phyloP scores from a whole-genome alignment of 164 flowering plant species.

The Magnolia changhungtana region DNA sequence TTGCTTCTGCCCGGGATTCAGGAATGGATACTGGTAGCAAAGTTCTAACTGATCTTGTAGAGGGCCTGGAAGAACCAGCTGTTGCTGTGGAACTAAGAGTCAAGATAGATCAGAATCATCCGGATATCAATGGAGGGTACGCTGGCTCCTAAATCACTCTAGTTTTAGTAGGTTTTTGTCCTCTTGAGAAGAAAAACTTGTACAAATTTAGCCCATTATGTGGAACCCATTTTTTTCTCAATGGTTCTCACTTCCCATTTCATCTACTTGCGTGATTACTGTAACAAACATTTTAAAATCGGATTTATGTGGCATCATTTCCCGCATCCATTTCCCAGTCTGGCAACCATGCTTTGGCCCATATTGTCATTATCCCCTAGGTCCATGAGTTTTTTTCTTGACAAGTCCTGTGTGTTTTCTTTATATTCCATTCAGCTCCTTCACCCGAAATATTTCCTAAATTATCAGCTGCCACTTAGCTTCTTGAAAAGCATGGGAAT shows the following conservation, averaged over 20 bases:
- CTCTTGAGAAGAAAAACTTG: background rate
- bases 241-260: background rate
- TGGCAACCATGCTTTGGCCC: too few species aligned
- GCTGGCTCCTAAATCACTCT: constrained; percentile 5
- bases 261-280: too few species aligned
- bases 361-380: too few species aligned
- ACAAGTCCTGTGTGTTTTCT: background rate
- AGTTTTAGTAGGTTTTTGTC: background rate
- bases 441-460: background rate
- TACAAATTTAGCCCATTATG: too few species aligned
- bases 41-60: constrained; percentile 82
- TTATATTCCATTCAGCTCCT: background rate
- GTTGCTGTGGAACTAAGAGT: constrained; percentile 79
- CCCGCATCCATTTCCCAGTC: too few species aligned
- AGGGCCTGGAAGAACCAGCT: constrained; percentile 83
- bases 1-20: constrained; percentile 84
- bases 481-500: background rate
- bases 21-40: constrained; percentile 76
- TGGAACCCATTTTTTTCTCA: background rate
- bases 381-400: too few species aligned
- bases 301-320: too few species aligned
- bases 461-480: background rate
- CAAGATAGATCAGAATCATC: constrained; percentile 78
- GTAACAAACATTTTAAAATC: too few species aligned
- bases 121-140: constrained; percentile 88